Base-by-base conservation (phyloP, 139 green algal species). In the Asterochloris erici region DNA sequence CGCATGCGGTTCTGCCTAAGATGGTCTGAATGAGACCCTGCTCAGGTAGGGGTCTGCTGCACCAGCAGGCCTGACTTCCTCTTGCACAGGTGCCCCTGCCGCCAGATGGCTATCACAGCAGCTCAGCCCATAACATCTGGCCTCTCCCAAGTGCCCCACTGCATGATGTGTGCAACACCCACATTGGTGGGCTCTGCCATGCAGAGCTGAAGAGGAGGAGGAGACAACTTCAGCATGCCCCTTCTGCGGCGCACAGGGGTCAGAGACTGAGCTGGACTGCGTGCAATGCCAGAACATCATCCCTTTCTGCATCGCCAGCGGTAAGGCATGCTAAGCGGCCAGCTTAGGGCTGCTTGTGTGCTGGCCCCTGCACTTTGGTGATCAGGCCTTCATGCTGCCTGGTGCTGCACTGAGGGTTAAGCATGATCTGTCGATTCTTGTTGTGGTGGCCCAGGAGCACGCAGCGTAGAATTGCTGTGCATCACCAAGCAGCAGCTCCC, bases 251-350 rank as follows among this genome's bases (percentile, higher is more conserved):
- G 87, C 90, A 68, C 74, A 83, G 4, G 92, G 92, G 21, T 88
- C 90, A 13, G 91, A 94, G 74, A 90, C 82, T 4, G 86, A 91
- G 74, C 82, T 94, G 81, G 81, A 91, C 74, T 96, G 92, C 80
- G 69, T 89, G 26, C 85, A 86, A 74, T 96, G 92, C 86, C 85
- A 73, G 12, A 81, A 81, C 63, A 73, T 74, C 63, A 81, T 81
- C 27, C 77, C 77, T 74, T 81, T 81, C 63, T 81, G 77, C 63
- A 73, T 73, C 28, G 63, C 63, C 24, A 73, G 61, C 73, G 77
- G 77, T 81, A 11, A 47, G 13, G 0, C 63, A 14, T 21, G 12
- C 14, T 27, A 15, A 54, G 21, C n/a, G 11, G 21, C 0, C 24
- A 17, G 28, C 9, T 76, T n/a, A 27, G 15, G 21, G 10, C 21